phyloP scores from a whole-genome alignment of 2,329 filamentous ascomycete species.

The Aspergillus pseudoterreus region DNA sequence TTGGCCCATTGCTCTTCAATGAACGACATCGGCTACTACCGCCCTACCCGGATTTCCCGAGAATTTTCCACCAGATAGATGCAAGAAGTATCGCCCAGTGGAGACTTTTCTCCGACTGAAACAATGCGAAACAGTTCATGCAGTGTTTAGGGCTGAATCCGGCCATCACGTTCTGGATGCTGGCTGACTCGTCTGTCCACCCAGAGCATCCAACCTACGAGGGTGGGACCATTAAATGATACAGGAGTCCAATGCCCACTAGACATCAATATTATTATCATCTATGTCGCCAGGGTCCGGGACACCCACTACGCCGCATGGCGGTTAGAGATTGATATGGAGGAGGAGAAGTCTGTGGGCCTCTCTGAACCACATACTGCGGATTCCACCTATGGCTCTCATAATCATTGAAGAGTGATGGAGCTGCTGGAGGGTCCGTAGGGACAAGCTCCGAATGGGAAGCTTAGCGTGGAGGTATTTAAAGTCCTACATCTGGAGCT shows the following conservation, averaged over 20 bases:
- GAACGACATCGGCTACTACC: neutral
- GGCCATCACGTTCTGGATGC: neutral
- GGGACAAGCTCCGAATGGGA: neutral
- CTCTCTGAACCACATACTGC: neutral
- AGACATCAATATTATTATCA: neutral
- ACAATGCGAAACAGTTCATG: neutral
- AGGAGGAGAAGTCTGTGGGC: neutral
- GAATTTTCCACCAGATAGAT: slow-evolving; percentile 1
- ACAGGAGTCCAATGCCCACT: neutral
- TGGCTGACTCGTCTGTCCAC: neutral
- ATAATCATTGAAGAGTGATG: neutral
- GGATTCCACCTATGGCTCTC: neutral
- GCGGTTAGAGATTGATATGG: neutral
- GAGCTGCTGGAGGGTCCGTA: neutral
- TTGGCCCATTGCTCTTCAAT: neutral
- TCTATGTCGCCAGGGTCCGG: neutral
- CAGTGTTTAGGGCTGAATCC: neutral
- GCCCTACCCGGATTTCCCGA: neutral
- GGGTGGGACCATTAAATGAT: neutral
- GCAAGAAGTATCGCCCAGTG: neutral
- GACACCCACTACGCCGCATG: neutral
- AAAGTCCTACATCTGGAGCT: neutral
- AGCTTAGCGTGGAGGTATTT: slow-evolving; percentile 3
- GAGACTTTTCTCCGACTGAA: neutral
- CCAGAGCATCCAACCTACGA: neutral